Evolutionary conservation across 208 protist genomes (phyloP).

Genomic region (Leishmania arabica): DNA sequence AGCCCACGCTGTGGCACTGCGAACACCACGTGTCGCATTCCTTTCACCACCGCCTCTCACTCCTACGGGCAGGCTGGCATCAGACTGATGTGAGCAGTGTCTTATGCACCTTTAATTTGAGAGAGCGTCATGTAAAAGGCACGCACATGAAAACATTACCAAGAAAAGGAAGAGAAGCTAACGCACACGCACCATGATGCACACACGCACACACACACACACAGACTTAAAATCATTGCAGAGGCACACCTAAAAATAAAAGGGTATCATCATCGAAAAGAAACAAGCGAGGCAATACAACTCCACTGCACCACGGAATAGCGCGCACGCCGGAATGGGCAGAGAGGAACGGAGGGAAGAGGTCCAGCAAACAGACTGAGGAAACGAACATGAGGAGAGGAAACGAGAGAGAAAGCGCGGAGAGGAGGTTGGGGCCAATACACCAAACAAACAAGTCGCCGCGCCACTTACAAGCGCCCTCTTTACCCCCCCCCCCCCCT

Average conservation of each 20-base stretch:
- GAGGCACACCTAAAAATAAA: constrained; percentile 5
- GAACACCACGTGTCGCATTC: not conserved
- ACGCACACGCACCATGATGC: not conserved
- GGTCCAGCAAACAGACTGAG: not conserved
- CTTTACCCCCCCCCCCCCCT: not conserved
- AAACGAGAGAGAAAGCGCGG: not conserved
- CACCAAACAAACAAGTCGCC: not conserved
- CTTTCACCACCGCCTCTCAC: not conserved
- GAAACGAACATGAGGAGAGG: not conserved
- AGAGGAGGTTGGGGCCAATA: not conserved
- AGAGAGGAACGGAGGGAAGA: not conserved
- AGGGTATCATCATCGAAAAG: not conserved
- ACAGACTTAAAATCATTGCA: constrained; percentile 2
- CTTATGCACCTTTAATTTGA: not conserved
- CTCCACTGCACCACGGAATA: not conserved
- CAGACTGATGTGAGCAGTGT: not conserved
- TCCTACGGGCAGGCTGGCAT: not conserved
- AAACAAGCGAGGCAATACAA: not conserved
- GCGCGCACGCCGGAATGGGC: not conserved
- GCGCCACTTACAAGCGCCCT: not conserved
- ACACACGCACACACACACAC: not conserved
- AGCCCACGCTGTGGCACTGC: not conserved
- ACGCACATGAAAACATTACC: not conserved
- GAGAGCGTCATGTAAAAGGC: not conserved
- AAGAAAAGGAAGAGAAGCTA: not conserved